Evolutionary conservation across 2,329 filamentous ascomycete genomes (phyloP).

Genomic region (Aspergillus pseudoglaucus): DNA sequence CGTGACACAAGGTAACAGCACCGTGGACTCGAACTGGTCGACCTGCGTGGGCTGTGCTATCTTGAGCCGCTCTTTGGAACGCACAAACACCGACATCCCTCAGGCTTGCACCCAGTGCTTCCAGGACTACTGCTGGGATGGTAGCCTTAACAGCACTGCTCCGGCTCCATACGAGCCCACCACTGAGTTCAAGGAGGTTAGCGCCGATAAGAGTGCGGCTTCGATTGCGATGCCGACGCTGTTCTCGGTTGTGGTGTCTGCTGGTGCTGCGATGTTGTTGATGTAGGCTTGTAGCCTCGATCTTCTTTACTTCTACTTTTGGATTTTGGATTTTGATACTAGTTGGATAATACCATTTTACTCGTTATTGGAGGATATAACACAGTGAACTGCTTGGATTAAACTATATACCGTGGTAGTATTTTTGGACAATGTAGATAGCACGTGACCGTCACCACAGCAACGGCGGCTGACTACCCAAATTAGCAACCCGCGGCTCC

Average conservation of each 20-base stretch:
- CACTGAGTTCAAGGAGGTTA: constrained; percentile 3
- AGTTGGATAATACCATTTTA: background rate
- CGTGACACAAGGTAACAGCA: constrained; percentile 73
- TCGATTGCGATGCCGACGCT: background rate
- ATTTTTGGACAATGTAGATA: background rate
- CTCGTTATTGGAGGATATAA: background rate
- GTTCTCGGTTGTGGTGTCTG: background rate
- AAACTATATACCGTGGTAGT: background rate
- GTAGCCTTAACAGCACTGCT: constrained; percentile 45
- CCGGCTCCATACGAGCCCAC: constrained; percentile 38
- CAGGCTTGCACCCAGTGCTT: constrained; percentile 69
- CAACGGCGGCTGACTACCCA: constrained; percentile 9
- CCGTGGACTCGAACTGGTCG: constrained; percentile 65
- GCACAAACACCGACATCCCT: constrained; percentile 62
- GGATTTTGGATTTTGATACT: background rate
- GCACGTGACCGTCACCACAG: constrained; percentile 7
- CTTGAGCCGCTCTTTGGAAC: constrained; percentile 63
- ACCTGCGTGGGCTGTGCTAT: constrained; percentile 79
- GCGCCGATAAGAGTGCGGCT: background rate
- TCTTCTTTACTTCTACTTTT: background rate
- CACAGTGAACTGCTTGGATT: background rate
- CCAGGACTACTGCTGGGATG: constrained; percentile 80
- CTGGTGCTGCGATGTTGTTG: background rate
- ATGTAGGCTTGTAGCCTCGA: background rate
- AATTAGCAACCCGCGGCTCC: constrained; percentile 5